Evolutionary conservation across 371 early-diverging fungal species (phyloP), one percentile per base, ranked within the genome.

Genomic region (Chytridiales sp.): DNA sequence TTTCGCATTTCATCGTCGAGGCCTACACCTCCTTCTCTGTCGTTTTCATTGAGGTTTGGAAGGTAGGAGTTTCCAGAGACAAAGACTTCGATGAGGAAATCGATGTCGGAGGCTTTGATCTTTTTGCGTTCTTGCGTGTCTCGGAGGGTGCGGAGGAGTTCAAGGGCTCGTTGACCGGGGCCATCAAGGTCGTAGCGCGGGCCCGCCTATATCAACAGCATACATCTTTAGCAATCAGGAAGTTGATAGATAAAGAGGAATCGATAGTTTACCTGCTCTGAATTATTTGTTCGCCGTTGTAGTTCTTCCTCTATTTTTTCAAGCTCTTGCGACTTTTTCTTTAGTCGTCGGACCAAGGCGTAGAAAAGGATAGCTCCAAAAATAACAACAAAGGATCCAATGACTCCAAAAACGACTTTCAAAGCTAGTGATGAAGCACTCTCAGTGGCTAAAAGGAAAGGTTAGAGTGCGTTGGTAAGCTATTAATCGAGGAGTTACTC

Each of bases 61-160:
- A 31, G 56, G 53, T 61, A 64, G 22, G 56, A 54, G 42, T 56
- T 54, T 11, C 62, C 53, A 31, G 64, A 61, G 17, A 31, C 34
- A 8, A 69, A 53, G n/a, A 54, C 65, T 11, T 64, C 65, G 36
- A 69, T 55, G 43, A 69, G 34, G 56, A 59, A 64, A 31, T 69
- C 69, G 52, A 69, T 52, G 19, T 69, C 61, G 40, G 49, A 19
- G 6, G 26, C 42, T 26, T 48, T 39, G 17, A 69, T 32, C 15
- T 59, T 53, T 41, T 49, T 56, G 13, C 31, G 15, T 4, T 30
- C 39, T 5, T 21, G 3, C 5, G 35, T 19, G 19, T 50, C 47
- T 31, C 54, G 50, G 29, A 60, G 30, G 39, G 32, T 27, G n/a
- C 52, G 32, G 17, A 69, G 49, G 31, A 69, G 39, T 30, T 59